Base-by-base conservation (phyloP, 345 rosid species). In the Corchorus capsularis region DNA sequence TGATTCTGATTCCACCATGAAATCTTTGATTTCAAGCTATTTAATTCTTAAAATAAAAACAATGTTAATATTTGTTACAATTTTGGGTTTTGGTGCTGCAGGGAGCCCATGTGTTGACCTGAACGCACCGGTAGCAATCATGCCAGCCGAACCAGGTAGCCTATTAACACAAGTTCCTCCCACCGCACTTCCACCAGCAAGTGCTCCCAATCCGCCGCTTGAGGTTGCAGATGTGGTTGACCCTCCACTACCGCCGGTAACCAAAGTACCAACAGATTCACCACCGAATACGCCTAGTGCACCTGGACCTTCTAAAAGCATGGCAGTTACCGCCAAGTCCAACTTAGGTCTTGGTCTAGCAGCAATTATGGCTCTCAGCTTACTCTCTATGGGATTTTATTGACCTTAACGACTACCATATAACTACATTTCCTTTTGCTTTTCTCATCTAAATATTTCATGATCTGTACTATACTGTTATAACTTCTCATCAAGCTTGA, bases 241-340 rank as follows among this genome's bases (percentile, higher is more conserved):
- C 67, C 98, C 97, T 6, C 98, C 99, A 59, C 84, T 95, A 20
- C 98, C 98, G 2, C 84, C 93, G 0, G 93, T 89, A 63, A 66
- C 81, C 34, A 71, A 73, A 10, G 62, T 54, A 39, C 56, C 81
- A 16, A 8, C 83, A 8, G 4, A 81, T 0, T 20, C 75, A 63
- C 50, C 63, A 57, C 83, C 46, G 27, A 27, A 46, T 59, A 27
- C 77, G 45, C 22, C 78, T 6, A 65, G 73, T 39, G 63, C 83
- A 8, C 56, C 82, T 0, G 47, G 79, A 70, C 71, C 82, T 45
- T 37, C 3, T 19, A 79, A 80, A 39, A 63, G 83, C 12, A 17
- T 71, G 57, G 53, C 78, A 35, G 84, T 71, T 57, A 66, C 56
- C 19, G 82, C 83, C 71, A 75, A 81, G 69, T 20, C 83, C 71